Base-by-base conservation (phyloP, 1,139 yeast genomes). In the Candida smagusa region DNA sequence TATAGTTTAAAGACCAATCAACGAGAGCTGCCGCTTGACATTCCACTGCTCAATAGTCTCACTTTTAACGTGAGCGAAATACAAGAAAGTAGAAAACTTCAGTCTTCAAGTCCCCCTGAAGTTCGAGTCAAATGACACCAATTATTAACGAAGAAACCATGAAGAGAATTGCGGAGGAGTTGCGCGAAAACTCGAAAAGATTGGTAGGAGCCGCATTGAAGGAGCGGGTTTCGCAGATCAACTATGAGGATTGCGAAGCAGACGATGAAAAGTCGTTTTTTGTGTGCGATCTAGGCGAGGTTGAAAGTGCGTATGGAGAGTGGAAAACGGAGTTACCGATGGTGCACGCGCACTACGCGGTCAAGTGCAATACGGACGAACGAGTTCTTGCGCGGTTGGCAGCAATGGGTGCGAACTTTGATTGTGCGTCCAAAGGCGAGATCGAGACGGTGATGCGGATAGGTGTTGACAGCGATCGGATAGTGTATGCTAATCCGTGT, bases 401-500 rank as follows among this genome's bases (percentile, higher is more conserved):
- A 11, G 47, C 63, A 2, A 59, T 81, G 46, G 95, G 92, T 11
- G 74, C 81, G 40, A 85, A 85, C 43, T 92, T 92, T 58, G 98
- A 92, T 60, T 92, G 98, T 66, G 97, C 97, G 9, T 87, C 96
- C 25, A 81, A 84, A 56, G 73, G 74, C 47, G 98, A 92, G 64
- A 87, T 92, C 53, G 83, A 81, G 44, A 65, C 69, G 37, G 75
- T 88, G 39, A 68, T 87, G 48, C 56, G 64, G 24, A 58, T 81
- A 44, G 92, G 90, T 9, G 78, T 83, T 40, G 65, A 65, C 43
- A 75, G 94, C 9, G 61, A 70, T 12, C 72, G 87, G 51, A 84
- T 92, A 53, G 76, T 92, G 42, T 92, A 87, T 63, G 97, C 97
- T 24, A 89, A 92, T 54, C 97, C 98, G 16, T 87, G 96, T 63